These are phyloP conservation scores for Tuber indicum DNA, from an alignment of 495 filamentous ascomycete genomes.

Conservation along the genomic window DNA sequence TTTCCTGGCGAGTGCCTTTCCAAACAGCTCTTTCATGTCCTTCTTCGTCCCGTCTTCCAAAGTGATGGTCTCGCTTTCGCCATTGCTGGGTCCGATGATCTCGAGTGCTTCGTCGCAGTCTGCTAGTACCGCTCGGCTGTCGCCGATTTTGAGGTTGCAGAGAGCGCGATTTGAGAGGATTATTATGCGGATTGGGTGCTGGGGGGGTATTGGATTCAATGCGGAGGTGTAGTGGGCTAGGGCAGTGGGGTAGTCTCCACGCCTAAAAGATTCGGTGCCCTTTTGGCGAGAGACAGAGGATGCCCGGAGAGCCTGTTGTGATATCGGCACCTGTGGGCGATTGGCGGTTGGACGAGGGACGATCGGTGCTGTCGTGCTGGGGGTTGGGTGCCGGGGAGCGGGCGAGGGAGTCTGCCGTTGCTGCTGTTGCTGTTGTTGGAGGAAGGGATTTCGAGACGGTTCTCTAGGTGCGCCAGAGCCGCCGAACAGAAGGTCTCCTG, in stretches of 20 bases:
- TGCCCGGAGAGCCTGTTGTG: conserved; percentile 59
- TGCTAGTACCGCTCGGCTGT: conserved; percentile 71
- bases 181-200: conserved; percentile 79
- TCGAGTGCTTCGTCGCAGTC: conserved; percentile 76
- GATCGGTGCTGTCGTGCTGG: conserved; percentile 23
- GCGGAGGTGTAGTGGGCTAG: conserved; percentile 74
- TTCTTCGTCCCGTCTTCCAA: conserved; percentile 54
- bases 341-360: conserved; percentile 43
- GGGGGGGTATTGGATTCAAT: conserved; percentile 62
- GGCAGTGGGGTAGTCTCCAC: conserved; percentile 81
- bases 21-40: conserved; percentile 85
- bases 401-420: conserved; percentile 7
- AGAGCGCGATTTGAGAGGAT: conserved; percentile 88
- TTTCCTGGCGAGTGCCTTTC: conserved; percentile 87
- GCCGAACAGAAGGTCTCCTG: conserved; percentile 30
- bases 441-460: conserved; percentile 34
- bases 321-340: conserved; percentile 53
- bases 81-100: conserved; percentile 70
- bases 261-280: conserved; percentile 83
- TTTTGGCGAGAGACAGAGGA: conserved; percentile 69
- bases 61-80: conserved; percentile 67
- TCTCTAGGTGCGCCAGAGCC: conserved; percentile 11
- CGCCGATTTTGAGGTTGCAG: conserved; percentile 79
- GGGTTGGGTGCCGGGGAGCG: conserved; percentile 11
- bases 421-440: conserved; percentile 17